phyloP scores from a whole-genome alignment of 768 basidiomycete genomes.

The Lactarius pseudohatsudake region DNA sequence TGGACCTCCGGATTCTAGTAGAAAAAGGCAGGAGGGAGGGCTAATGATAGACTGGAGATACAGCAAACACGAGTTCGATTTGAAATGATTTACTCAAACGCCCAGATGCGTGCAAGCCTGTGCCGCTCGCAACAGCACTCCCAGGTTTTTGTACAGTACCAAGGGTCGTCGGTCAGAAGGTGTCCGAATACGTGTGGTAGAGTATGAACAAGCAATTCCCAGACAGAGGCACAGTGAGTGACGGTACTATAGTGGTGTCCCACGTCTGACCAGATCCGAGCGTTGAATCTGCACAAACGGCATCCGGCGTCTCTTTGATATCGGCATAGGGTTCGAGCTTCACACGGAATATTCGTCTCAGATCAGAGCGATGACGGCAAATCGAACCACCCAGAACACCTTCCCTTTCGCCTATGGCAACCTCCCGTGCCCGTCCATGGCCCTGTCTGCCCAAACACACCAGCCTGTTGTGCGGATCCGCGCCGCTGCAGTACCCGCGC shows the following conservation, averaged over 20 bases:
- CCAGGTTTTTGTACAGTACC: no score
- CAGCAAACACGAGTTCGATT: no score
- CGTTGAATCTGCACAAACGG: neutral
- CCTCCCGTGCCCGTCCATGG: neutral
- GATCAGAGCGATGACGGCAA: neutral
- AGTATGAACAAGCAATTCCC: no score
- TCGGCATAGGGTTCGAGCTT: no score
- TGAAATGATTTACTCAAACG: no score
- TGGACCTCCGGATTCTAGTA: neutral
- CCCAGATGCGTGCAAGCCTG: no score
- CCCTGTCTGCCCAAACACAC: neutral
- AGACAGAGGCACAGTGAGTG: no score
- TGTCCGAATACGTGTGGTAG: neutral
- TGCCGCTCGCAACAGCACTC: no score
- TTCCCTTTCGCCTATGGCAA: no score
- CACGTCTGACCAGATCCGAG: neutral
- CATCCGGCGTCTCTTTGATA: no score
- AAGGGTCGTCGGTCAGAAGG: no score
- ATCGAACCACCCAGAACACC: constrained; percentile 8
- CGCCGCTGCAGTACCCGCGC: neutral
- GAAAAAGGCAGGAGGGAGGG: neutral
- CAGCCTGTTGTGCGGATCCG: neutral
- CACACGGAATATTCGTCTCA: no score
- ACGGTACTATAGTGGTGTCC: neutral
- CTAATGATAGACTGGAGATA: neutral